Evolutionary conservation across 768 basidiomycete species (phyloP).

Genomic region (Podaxis sp.): DNA sequence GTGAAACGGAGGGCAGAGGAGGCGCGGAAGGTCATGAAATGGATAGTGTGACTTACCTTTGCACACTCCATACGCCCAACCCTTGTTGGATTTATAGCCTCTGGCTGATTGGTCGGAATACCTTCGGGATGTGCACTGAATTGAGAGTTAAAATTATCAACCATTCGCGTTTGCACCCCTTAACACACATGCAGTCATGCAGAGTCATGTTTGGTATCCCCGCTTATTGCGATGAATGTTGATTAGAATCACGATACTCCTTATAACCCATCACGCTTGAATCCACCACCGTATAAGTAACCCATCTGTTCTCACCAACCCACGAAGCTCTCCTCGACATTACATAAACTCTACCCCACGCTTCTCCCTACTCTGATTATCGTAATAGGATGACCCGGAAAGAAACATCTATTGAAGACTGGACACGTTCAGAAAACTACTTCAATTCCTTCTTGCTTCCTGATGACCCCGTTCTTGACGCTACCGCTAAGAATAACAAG

Average conservation of each 20-base stretch:
- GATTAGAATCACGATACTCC: no score
- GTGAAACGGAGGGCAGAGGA: conserved; percentile 60
- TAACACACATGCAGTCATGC: no score
- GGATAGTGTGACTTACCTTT: conserved; percentile 35
- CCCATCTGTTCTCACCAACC: background rate
- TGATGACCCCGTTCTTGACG: conserved; percentile 38
- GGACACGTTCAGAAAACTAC: conserved; percentile 50
- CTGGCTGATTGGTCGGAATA: no score
- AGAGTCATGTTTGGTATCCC: no score
- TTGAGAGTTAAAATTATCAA: no score
- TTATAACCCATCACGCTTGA: background rate
- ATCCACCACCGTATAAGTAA: background rate
- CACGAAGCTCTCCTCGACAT: background rate
- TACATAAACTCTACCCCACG: background rate
- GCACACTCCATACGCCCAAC: background rate
- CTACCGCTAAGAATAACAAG: conserved; percentile 32
- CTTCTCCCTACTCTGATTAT: background rate
- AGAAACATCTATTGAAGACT: conserved; percentile 30
- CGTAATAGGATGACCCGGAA: conserved; percentile 3
- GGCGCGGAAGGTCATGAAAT: conserved; percentile 48
- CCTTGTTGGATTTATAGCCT: no score
- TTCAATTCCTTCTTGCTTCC: conserved; percentile 52
- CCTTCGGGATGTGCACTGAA: no score
- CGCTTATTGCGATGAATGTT: no score
- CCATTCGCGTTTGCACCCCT: no score